These are phyloP conservation scores for Tremella yokohamensis DNA, from an alignment of 768 basidiomycete species.

Conservation along the genomic window DNA sequence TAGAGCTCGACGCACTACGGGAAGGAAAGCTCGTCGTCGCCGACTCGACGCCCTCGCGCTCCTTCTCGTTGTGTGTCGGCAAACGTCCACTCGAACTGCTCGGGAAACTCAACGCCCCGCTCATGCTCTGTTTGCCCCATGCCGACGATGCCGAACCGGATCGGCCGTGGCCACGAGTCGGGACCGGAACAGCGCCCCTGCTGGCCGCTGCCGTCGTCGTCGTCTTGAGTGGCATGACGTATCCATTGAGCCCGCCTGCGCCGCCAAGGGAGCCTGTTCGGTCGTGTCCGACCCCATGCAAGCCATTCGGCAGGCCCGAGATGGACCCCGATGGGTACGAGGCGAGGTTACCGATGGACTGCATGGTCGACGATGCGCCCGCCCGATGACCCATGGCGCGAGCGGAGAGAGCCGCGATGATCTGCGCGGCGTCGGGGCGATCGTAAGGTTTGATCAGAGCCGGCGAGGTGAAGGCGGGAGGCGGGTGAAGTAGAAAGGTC, in stretches of 20 bases:
- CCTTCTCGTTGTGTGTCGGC: constrained; percentile 35
- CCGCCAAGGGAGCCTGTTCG: not conserved
- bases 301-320: constrained; percentile 4
- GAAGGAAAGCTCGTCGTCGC: constrained; percentile 15
- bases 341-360: constrained; percentile 1
- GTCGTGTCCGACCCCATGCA: not conserved
- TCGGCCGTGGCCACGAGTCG: constrained; percentile 9
- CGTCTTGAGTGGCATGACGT: constrained; percentile 12
- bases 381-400: constrained; percentile 46
- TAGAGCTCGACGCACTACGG: constrained; percentile 13
- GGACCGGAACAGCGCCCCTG: not conserved
- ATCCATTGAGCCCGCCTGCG: constrained; percentile 7
- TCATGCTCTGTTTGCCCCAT: constrained; percentile 15
- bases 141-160: constrained; percentile 16
- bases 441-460: constrained; percentile 79
- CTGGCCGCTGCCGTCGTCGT: not conserved
- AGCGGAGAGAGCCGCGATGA: constrained; percentile 52
- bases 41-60: constrained; percentile 6
- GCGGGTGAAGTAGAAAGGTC: constrained; percentile 77
- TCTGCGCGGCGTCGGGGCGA: constrained; percentile 78
- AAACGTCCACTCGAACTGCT: constrained; percentile 14
- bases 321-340: constrained; percentile 1
- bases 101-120: constrained; percentile 30
- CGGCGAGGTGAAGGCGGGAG: constrained; percentile 46
- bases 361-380: constrained; percentile 4